phyloP scores from a whole-genome alignment of 352 stramenopile genomes.

The Phytophthora pluvialis region DNA sequence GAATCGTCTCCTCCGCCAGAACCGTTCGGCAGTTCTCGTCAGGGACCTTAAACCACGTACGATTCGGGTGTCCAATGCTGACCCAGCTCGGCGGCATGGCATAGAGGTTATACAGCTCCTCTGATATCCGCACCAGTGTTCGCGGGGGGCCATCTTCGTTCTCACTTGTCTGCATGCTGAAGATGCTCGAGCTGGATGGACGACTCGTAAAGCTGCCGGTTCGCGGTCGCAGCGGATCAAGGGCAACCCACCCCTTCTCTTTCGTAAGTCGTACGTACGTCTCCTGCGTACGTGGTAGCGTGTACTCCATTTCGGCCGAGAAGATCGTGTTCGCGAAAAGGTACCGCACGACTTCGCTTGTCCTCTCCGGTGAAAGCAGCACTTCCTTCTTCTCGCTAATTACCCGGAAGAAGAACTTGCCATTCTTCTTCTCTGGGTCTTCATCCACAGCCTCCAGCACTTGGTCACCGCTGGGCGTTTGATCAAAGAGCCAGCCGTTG shows the following conservation, averaged over 20 bases:
- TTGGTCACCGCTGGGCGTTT: conserved; percentile 67
- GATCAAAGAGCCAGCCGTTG: conserved; percentile 76
- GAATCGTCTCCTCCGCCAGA: conserved; percentile 72
- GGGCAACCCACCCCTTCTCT: conserved; percentile 79
- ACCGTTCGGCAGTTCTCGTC: conserved; percentile 69
- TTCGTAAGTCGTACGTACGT: conserved; percentile 78
- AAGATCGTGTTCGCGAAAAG: conserved; percentile 78
- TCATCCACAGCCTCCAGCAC: conserved; percentile 76
- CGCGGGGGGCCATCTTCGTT: conserved; percentile 22
- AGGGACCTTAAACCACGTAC: conserved; percentile 85
- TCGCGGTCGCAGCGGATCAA: conserved; percentile 46
- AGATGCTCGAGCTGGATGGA: conserved; percentile 31
- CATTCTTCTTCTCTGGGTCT: conserved; percentile 79
- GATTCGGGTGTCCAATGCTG: conserved; percentile 77
- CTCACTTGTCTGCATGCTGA: conserved; percentile 28
- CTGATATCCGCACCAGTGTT: conserved; percentile 71
- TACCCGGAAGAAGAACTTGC: conserved; percentile 86
- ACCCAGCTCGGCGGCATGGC: conserved; percentile 80
- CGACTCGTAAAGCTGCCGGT: conserved; percentile 30
- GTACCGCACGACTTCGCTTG: conserved; percentile 69
- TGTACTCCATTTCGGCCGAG: conserved; percentile 83
- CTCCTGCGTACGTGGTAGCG: conserved; percentile 69
- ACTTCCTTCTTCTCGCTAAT: conserved; percentile 74
- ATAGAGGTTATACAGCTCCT: conserved; percentile 84
- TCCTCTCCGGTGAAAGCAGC: conserved; percentile 71